These are phyloP conservation scores for Macrolepiota fuliginosa DNA, from an alignment of 768 basidiomycete species.

Conservation along the genomic window DNA sequence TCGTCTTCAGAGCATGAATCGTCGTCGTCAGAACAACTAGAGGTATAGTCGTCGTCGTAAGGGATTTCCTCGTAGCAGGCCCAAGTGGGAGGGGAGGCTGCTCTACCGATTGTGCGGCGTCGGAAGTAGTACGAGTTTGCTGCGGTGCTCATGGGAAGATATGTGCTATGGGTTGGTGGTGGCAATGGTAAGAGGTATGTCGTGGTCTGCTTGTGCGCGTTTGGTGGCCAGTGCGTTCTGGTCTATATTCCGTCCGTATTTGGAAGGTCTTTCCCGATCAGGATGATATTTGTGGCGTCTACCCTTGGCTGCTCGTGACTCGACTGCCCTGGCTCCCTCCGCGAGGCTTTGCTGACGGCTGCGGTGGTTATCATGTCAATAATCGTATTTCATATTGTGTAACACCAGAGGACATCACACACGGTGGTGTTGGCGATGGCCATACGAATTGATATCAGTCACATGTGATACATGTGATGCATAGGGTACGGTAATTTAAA, in stretches of 20 bases:
- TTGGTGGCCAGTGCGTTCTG: conserved; percentile 2
- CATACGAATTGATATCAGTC: background rate
- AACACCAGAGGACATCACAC: background rate
- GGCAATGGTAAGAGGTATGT: conserved; percentile 13
- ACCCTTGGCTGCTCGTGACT: background rate
- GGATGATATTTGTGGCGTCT: background rate
- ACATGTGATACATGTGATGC: background rate
- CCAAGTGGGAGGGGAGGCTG: conserved; percentile 84
- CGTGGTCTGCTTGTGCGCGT: background rate
- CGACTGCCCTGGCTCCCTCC: background rate
- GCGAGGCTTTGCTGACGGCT: background rate
- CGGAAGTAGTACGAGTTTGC: conserved; percentile 52
- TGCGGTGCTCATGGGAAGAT: conserved; percentile 34
- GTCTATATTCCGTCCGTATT: background rate
- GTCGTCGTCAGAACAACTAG: conserved; percentile 44
- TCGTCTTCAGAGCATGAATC: conserved; percentile 74
- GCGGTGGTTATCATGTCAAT: background rate
- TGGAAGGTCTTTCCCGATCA: background rate
- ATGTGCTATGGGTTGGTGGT: conserved; percentile 2
- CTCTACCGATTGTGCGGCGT: conserved; percentile 73
- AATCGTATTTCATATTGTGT: background rate
- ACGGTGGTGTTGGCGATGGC: background rate
- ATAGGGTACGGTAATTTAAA: background rate
- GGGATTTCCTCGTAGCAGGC: conserved; percentile 91
- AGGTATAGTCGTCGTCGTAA: conserved; percentile 61